A percentile compares a stretch with the other conserved stretches of the same genome.
These are phyloP conservation scores for Neopestalotiopsis sp. DNA, from an alignment of 2,329 filamentous ascomycete species.

Conservation along the genomic window DNA sequence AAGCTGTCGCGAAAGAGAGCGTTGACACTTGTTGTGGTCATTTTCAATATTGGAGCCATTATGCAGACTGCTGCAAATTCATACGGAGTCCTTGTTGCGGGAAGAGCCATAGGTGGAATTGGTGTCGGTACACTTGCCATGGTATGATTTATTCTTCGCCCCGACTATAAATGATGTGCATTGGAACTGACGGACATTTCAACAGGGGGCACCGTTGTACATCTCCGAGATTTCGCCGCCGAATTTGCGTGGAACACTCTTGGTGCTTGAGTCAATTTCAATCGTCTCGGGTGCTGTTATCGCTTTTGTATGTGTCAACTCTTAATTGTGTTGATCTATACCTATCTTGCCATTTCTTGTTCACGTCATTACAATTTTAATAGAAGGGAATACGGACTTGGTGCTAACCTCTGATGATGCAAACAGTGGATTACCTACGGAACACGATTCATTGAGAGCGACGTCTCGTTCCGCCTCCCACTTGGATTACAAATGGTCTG, in stretches of 20 bases:
- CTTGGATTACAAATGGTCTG: conserved; percentile 51
- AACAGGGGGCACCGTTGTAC: conserved; percentile 19
- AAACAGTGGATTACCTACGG: conserved; percentile 55
- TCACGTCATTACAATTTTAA: too few relatives aligned
- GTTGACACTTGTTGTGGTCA: conserved; percentile 40
- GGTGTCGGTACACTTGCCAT: conserved; percentile 34
- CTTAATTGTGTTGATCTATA: too few relatives aligned
- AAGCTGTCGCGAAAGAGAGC: conserved; percentile 48
- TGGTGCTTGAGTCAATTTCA: conserved; percentile 55
- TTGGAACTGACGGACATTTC: neutral
- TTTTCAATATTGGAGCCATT: conserved; percentile 48
- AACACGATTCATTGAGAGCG: conserved; percentile 45
- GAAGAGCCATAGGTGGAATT: conserved; percentile 34
- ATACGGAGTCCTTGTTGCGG: conserved; percentile 34
- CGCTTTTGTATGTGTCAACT: conserved; percentile 39
- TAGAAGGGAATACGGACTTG: too few relatives aligned
- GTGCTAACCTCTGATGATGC: too few relatives aligned
- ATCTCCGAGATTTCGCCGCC: conserved; percentile 43
- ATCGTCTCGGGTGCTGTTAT: conserved; percentile 57
- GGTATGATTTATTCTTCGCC: neutral
- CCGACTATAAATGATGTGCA: neutral
- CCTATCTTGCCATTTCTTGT: too few relatives aligned
- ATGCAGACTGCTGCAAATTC: conserved; percentile 37
- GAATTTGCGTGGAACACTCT: conserved; percentile 42
- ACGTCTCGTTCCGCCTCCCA: conserved; percentile 50